Conservation (phyloP, 768 basidiomycete species). For the Termitomyces eurrhizus region DNA sequence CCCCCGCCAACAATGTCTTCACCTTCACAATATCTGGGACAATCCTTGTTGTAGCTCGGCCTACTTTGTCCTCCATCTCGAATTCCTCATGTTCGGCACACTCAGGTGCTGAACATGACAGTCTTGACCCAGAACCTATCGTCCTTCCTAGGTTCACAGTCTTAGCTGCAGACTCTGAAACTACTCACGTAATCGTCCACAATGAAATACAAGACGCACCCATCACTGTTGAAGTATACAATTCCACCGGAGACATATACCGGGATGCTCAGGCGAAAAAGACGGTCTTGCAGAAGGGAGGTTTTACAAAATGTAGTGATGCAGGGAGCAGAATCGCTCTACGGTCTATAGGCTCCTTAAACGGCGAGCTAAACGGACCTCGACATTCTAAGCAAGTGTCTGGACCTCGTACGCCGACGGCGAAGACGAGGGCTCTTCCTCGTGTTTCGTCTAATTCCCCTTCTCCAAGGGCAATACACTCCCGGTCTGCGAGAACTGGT, state of each 20-base stretch:
- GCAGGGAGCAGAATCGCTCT: slow-evolving; percentile 58
- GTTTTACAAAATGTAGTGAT: slow-evolving; percentile 55
- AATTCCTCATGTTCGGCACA: slow-evolving; percentile 16
- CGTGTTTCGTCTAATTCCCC: slow-evolving; percentile 25
- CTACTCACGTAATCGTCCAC: slow-evolving; percentile 50
- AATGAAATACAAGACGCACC: slow-evolving; percentile 48
- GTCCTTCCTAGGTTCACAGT: slow-evolving; percentile 67
- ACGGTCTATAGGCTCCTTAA: slow-evolving; percentile 29
- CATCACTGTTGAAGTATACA: slow-evolving; percentile 57
- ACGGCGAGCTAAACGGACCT: slow-evolving; percentile 23
- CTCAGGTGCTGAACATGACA: slow-evolving; percentile 20
- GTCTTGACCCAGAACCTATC: slow-evolving; percentile 43
- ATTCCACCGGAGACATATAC: slow-evolving; percentile 48
- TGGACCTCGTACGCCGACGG: slow-evolving; percentile 35
- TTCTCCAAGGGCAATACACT: slow-evolving; percentile 20
- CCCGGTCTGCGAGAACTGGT: slow-evolving; percentile 43
- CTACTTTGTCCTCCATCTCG: slow-evolving; percentile 22
- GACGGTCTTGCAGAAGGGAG: slow-evolving; percentile 58
- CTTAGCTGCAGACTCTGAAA: slow-evolving; percentile 62
- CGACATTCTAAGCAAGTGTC: slow-evolving; percentile 19
- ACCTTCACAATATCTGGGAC: slow-evolving; percentile 64
- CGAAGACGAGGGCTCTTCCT: slow-evolving; percentile 22
- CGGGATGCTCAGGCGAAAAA: slow-evolving; percentile 59
- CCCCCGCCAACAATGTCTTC: slow-evolving; percentile 60
- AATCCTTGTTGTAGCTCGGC: slow-evolving; percentile 53